phyloP scores from a whole-genome alignment of 768 basidiomycete species.

The Pleurotus pulmonarius region DNA sequence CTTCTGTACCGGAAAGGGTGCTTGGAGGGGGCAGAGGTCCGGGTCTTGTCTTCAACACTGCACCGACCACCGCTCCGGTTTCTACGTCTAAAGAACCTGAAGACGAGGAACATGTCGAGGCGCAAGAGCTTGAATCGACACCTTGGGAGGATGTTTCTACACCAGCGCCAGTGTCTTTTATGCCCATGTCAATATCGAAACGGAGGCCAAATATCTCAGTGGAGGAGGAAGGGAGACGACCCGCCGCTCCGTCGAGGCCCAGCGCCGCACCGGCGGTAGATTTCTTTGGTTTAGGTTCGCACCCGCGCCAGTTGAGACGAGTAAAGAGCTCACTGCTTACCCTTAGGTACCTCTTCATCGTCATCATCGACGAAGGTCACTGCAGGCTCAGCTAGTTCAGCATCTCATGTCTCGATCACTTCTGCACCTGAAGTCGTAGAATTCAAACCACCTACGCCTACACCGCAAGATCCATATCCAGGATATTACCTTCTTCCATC shows the following conservation, averaged over 20 bases:
- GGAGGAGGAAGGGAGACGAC: slow-evolving; percentile 37
- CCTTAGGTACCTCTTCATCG: slow-evolving; percentile 18
- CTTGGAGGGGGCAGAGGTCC: slow-evolving; percentile 63
- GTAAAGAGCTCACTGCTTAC: slow-evolving; percentile 5
- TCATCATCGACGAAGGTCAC: slow-evolving; percentile 15
- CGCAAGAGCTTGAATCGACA: too few species aligned
- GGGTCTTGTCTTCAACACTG: slow-evolving; percentile 55
- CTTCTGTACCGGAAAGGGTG: slow-evolving; percentile 44
- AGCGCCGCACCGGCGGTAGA: slow-evolving; percentile 40
- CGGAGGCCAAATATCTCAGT: slow-evolving; percentile 57
- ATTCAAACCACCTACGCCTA: slow-evolving; percentile 72
- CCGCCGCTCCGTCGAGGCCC: slow-evolving; percentile 8
- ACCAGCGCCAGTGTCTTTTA: slow-evolving; percentile 35
- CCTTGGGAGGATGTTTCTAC: not conserved
- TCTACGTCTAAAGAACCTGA: slow-evolving; percentile 21
- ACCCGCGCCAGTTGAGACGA: not conserved
- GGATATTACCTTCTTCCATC: slow-evolving; percentile 86
- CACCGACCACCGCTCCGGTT: slow-evolving; percentile 14
- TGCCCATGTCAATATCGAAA: slow-evolving; percentile 56
- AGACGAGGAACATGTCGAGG: slow-evolving; percentile 15
- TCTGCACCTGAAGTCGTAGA: slow-evolving; percentile 69
- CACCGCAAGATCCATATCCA: slow-evolving; percentile 72
- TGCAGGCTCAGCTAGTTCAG: slow-evolving; percentile 17
- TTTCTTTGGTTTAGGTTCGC: slow-evolving; percentile 67
- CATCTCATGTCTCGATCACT: slow-evolving; percentile 31